phyloP scores from a whole-genome alignment of 805 yeast genomes.

The Pichia cephalocereana region DNA sequence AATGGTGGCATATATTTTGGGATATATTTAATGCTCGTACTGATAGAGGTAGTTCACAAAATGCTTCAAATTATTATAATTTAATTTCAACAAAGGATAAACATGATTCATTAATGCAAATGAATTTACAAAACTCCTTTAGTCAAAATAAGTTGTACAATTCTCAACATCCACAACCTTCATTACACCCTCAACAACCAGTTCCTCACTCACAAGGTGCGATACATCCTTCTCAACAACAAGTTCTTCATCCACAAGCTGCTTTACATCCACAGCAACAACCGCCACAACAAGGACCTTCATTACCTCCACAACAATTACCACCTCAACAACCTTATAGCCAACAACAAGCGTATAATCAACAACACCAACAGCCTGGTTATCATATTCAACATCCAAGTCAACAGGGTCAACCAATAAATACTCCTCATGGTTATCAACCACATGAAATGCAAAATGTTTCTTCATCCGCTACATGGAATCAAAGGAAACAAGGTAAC shows the following conservation, averaged over 20 bases:
- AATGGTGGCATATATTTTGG: conserved; percentile 98
- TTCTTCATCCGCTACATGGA: too few species aligned
- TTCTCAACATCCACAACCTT: conserved; percentile 8
- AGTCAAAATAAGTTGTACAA: neutral
- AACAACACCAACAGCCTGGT: conserved; percentile 7
- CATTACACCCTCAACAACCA: conserved; percentile 2
- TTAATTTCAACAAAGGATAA: conserved; percentile 49
- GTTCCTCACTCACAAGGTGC: neutral
- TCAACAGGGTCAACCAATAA: conserved; percentile 1
- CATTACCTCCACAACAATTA: conserved; percentile 4
- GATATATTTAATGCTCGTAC: conserved; percentile 81
- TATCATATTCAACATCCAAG: conserved; percentile 6
- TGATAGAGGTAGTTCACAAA: conserved; percentile 49
- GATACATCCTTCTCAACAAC: conserved; percentile 11
- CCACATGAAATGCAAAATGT: neutral
- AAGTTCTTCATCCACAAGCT: conserved; percentile 5
- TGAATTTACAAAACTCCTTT: conserved; percentile 16
- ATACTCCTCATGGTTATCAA: conserved; percentile 5
- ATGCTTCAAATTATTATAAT: conserved; percentile 67
- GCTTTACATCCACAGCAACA: conserved; percentile 16
- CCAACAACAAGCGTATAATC: conserved; percentile 4
- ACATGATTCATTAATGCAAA: conserved; percentile 37
- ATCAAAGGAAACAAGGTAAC: too few species aligned
- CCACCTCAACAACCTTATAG: conserved; percentile 11
- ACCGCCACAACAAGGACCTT: conserved; percentile 10